Evolutionary conservation across 108 stramenopile genomes (phyloP).

Genomic region (Nitzschia palea): DNA sequence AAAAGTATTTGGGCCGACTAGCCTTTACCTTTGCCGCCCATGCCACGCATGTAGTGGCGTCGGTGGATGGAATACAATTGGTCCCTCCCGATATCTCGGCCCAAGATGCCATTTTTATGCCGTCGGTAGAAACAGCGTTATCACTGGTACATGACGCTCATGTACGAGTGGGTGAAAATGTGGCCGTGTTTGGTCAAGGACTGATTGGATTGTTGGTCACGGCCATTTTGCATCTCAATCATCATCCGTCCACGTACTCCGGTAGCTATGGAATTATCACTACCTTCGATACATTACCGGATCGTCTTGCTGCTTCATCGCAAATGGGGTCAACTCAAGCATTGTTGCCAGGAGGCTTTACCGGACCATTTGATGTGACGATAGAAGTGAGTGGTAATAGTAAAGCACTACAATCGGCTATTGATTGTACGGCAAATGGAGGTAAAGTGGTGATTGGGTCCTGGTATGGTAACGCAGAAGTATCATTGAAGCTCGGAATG

Average conservation of each 20-base stretch:
- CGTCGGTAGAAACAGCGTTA: constrained; percentile 92
- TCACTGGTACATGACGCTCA: constrained; percentile 90
- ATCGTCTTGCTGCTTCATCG: constrained; percentile 66
- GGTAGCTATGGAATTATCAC: constrained; percentile 51
- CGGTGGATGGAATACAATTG: constrained; percentile 69
- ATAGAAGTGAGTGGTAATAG: constrained; percentile 92
- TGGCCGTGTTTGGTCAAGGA: constrained; percentile 90
- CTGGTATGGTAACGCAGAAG: constrained; percentile 84
- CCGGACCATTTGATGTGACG: constrained; percentile 82
- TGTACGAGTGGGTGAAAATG: constrained; percentile 81
- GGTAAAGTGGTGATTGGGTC: constrained; percentile 85
- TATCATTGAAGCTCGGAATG: constrained; percentile 82
- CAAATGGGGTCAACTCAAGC: constrained; percentile 81
- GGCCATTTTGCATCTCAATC: constrained; percentile 47
- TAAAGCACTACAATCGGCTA: constrained; percentile 81
- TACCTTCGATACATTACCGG: constrained; percentile 75
- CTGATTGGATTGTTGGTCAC: constrained; percentile 91
- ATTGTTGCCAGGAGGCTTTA: constrained; percentile 45
- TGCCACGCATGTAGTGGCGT: constrained; percentile 69
- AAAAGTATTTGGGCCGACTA: constrained; percentile 56
- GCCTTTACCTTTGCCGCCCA: constrained; percentile 90
- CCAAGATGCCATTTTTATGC: constrained; percentile 92
- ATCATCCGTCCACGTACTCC: background rate
- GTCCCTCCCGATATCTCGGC: constrained; percentile 83
- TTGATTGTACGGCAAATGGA: constrained; percentile 73